phyloP scores from a whole-genome alignment of 768 basidiomycete genomes.

The Rickenella mellea region DNA sequence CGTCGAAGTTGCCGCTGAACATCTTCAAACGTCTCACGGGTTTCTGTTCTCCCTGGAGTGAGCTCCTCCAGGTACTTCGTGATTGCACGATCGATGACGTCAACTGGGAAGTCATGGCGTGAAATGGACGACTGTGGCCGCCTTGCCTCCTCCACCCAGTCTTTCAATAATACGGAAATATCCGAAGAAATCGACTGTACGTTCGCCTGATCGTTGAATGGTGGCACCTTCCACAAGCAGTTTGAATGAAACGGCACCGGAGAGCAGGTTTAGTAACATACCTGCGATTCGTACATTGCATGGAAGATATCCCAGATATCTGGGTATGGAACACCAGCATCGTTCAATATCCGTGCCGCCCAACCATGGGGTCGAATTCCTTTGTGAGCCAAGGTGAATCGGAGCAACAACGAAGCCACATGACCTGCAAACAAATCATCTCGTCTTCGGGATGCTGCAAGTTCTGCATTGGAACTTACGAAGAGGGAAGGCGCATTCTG shows the following conservation, averaged over 20 bases:
- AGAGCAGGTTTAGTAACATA: slow-evolving; percentile 23
- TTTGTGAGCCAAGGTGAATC: slow-evolving; percentile 57
- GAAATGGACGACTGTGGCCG: slow-evolving; percentile 58
- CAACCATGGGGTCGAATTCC: slow-evolving; percentile 62
- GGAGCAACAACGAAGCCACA: slow-evolving; percentile 65
- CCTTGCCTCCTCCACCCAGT: slow-evolving; percentile 74
- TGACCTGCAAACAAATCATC: slow-evolving; percentile 40
- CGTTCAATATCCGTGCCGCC: slow-evolving; percentile 68
- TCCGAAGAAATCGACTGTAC: slow-evolving; percentile 75
- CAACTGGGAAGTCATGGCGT: slow-evolving; percentile 66
- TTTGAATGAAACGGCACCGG: slow-evolving; percentile 2
- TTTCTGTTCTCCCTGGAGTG: slow-evolving; percentile 50
- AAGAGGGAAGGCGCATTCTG: slow-evolving; percentile 82
- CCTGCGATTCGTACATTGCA: slow-evolving; percentile 84
- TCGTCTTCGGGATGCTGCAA: neutral
- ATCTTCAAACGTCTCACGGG: slow-evolving; percentile 54
- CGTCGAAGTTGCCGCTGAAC: slow-evolving; percentile 63
- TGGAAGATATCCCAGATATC: slow-evolving; percentile 83
- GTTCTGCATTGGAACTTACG: slow-evolving; percentile 39
- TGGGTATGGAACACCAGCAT: slow-evolving; percentile 72
- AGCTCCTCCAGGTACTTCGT: slow-evolving; percentile 70
- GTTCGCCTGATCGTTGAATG: slow-evolving; percentile 73
- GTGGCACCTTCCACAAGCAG: slow-evolving; percentile 47
- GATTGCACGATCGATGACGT: slow-evolving; percentile 62
- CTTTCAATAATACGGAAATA: slow-evolving; percentile 68